A percentile compares a stretch with the other conserved stretches of the same genome.
Conservation (phyloP, 73 alveolate species). For the Paramecium biaurelia region DNA sequence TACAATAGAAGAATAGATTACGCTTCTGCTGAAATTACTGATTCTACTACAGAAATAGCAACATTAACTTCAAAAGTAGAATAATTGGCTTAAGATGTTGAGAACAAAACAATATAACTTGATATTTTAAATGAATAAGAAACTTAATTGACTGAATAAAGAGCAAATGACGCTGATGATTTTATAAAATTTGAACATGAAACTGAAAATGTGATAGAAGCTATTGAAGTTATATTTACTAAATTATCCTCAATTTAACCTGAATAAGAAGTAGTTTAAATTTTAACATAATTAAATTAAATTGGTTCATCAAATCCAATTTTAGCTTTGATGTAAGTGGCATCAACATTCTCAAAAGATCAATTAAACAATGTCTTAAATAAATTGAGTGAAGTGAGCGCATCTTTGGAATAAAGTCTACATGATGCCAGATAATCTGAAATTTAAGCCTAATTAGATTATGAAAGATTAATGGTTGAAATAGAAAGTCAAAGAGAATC, state of each 20-base stretch:
- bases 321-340: not conserved
- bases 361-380: not conserved
- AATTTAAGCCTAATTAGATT: not conserved
- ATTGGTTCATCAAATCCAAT: not conserved
- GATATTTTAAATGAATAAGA: not conserved
- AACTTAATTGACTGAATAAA: not conserved
- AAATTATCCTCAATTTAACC: not conserved
- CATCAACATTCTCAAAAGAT: not conserved
- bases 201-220: not conserved
- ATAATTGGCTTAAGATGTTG: not conserved
- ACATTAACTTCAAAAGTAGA: not conserved
- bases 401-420: not conserved
- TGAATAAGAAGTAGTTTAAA: not conserved
- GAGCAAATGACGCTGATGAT: not conserved
- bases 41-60: not conserved
- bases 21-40: not conserved
- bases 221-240: not conserved
- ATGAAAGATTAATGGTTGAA: not conserved
- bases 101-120: not conserved
- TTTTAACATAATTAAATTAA: not conserved
- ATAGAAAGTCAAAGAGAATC: not conserved
- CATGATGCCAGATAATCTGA: not conserved
- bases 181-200: not conserved
- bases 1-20: conserved; percentile 46
- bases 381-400: not conserved